Evolutionary conservation across 805 yeast species (phyloP).

Genomic region (Candida parachauliodes): DNA sequence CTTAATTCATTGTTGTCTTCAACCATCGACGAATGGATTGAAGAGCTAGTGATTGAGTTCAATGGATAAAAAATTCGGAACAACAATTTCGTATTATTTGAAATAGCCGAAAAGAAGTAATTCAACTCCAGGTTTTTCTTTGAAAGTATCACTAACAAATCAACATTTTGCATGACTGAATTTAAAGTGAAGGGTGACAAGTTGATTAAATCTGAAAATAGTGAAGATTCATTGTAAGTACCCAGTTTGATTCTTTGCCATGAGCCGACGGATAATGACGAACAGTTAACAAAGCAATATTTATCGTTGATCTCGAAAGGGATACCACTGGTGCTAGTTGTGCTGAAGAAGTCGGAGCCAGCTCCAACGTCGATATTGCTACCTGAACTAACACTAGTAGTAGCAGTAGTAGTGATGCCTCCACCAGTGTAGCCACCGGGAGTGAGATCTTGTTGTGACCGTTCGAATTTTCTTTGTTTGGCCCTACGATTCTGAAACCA

Average conservation of each 20-base stretch:
- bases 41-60: slow-evolving; percentile 54
- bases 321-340: slow-evolving; percentile 11
- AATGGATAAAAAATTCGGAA: slow-evolving; percentile 74
- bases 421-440: too few species aligned
- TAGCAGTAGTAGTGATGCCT: neutral
- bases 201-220: slow-evolving; percentile 50
- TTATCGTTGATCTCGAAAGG: slow-evolving; percentile 59
- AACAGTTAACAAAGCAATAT: slow-evolving; percentile 65
- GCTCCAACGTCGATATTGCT: neutral
- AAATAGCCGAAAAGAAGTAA: slow-evolving; percentile 73
- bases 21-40: slow-evolving; percentile 46
- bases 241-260: slow-evolving; percentile 81
- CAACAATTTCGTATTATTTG: slow-evolving; percentile 62
- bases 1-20: slow-evolving; percentile 45
- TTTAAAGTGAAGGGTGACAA: slow-evolving; percentile 66
- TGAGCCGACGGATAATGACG: slow-evolving; percentile 67
- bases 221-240: slow-evolving; percentile 33
- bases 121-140: slow-evolving; percentile 70
- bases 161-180: slow-evolving; percentile 63
- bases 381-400: neutral
- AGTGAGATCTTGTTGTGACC: slow-evolving; percentile 34
- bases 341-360: slow-evolving; percentile 2
- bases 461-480: slow-evolving; percentile 64
- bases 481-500: slow-evolving; percentile 93
- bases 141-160: slow-evolving; percentile 65